A percentile compares a stretch with the other conserved stretches of the same genome.
Evolutionary conservation across 306 rosid species (phyloP).

Genomic region (Prunus davidiana): DNA sequence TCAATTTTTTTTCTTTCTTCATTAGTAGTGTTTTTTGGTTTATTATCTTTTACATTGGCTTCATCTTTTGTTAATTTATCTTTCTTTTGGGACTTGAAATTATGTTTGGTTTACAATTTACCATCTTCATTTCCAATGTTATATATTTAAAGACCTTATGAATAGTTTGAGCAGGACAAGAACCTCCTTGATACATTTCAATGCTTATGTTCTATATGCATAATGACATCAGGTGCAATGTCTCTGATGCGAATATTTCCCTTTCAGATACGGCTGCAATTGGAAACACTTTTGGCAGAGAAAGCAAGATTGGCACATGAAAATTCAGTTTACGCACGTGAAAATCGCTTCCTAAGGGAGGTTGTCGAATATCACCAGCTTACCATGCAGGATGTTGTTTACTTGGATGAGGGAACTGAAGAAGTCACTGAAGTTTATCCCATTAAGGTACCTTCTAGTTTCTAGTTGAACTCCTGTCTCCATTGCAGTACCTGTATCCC

Average conservation of each 20-base stretch:
- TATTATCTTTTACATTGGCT: not conserved
- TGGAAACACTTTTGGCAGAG: constrained; percentile 90
- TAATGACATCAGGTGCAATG: not conserved
- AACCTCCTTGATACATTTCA: not conserved
- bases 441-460: constrained; percentile 41
- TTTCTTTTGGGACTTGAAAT: constrained; percentile 7
- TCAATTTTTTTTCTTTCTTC: not conserved
- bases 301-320: constrained; percentile 94
- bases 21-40: not conserved
- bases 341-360: constrained; percentile 91
- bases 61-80: not conserved
- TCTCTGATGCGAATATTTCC: constrained; percentile 22
- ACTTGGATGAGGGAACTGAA: constrained; percentile 82
- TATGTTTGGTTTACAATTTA: constrained; percentile 15
- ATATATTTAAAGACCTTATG: not conserved
- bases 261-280: constrained; percentile 85
- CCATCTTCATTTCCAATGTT: not conserved
- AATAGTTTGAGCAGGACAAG: not conserved
- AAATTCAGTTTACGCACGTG: constrained; percentile 84
- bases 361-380: constrained; percentile 97
- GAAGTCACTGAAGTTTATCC: constrained; percentile 95
- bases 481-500: not conserved
- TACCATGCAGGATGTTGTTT: constrained; percentile 94
- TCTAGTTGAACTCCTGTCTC: constrained; percentile 26
- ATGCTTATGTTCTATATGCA: not conserved